Base-by-base conservation (phyloP, 345 rosid species). In the Moricandia arvensis region DNA sequence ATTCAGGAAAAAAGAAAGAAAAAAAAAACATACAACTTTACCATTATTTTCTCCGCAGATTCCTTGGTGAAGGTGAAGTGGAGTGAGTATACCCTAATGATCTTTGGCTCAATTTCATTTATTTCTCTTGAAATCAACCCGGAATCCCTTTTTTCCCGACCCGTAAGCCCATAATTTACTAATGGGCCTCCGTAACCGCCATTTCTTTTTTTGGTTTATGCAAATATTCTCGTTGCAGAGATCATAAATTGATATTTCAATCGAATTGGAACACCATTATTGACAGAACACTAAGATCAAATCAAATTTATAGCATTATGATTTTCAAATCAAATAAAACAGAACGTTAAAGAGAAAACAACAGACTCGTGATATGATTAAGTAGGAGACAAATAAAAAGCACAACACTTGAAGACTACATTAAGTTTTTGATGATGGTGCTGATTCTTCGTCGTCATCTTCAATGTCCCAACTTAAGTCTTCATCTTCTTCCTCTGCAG, bases 381-480 rank as follows among this genome's bases (percentile, higher is more conserved):
- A 43, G 49, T 43, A 43, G 55, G 62, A 57, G 76, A 47, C 61
- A 77, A 77, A 59, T 43, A 59, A 49, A 21, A 13, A n/a, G n/a
- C n/a, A n/a, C n/a, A n/a, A 59, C 59, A 34, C n/a, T n/a, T n/a
- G n/a, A n/a, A n/a, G n/a, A 54, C 67, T 64, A 70, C 63, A 66
- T 79, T 38, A 79, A 38, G 74, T 71, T 73, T 79, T 79, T 69
- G 72, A 10, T 63, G 59, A n/a, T 35, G n/a, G n/a, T n/a, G n/a
- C n/a, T n/a, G 24, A 21, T 53, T 68, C 78, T n/a, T 68, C 73
- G 15, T 81, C 91, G 5, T 88, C 97, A 43, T 91, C 98, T 82
- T 89, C 93, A 45, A 90, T 88, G 78, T 89, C 97, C 97, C 98
- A 91, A 78, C 90, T 88, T 75, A 90, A 84, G 66, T 90, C 97